Conservation (phyloP, 148 eudicot species). For the Amaranthus palmeri region DNA sequence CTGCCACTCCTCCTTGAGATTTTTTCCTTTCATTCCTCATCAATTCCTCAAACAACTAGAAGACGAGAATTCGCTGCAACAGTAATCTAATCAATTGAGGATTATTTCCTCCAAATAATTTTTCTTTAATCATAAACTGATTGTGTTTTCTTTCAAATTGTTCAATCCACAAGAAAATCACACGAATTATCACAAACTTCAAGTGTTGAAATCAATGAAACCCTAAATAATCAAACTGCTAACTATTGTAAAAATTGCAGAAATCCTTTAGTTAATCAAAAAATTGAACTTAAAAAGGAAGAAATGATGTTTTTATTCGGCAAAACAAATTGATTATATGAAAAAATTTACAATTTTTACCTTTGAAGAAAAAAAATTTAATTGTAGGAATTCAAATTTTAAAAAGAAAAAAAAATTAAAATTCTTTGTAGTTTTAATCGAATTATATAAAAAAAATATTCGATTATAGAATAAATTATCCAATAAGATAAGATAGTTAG, state of each 20-base stretch:
- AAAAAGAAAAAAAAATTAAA: not conserved
- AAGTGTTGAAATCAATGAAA: not conserved
- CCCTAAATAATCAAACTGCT: not conserved
- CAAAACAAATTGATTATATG: not conserved
- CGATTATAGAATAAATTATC: not conserved
- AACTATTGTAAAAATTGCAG: not conserved
- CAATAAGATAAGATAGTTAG: not conserved
- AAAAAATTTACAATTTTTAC: conserved; percentile 21
- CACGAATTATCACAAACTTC: too few species aligned
- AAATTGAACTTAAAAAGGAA: not conserved
- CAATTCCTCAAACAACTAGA: conserved; percentile 8
- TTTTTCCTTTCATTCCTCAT: conserved; percentile 78
- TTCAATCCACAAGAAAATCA: not conserved
- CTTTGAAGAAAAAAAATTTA: not conserved
- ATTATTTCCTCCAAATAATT: conserved; percentile 4
- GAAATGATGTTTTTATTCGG: not conserved
- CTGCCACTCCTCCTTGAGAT: conserved; percentile 24
- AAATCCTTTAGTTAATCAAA: not conserved
- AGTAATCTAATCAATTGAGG: not conserved
- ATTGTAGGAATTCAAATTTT: not conserved
- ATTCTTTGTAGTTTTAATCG: conserved; percentile 1
- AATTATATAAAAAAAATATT: conserved; percentile 5
- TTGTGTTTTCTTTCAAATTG: conserved; percentile 5
- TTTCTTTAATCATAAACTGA: conserved; percentile 30
- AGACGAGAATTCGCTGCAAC: conserved; percentile 4